These are phyloP conservation scores for Euclidium syriacum DNA, from an alignment of 345 rosid species.

Conservation along the genomic window DNA sequence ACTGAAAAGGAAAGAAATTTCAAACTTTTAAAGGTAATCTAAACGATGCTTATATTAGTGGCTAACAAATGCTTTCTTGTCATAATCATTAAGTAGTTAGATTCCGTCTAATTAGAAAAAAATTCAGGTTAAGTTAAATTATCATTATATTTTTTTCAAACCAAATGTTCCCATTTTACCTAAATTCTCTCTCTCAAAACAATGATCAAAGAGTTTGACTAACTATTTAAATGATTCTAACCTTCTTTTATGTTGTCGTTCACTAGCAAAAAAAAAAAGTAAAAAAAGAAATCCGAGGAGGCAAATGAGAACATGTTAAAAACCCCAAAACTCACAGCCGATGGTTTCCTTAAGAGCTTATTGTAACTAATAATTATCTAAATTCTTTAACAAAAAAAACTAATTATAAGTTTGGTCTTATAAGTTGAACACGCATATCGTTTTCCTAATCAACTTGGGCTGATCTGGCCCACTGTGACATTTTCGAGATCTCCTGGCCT, in stretches of 20 bases:
- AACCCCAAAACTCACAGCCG: not conserved
- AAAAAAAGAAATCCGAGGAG: not conserved
- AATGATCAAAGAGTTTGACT: not conserved
- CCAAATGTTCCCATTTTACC: slow-evolving; percentile 2
- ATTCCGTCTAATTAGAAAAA: not conserved
- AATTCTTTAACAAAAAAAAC: too few relatives aligned
- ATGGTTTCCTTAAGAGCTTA: not conserved
- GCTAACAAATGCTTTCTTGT: slow-evolving; percentile 19
- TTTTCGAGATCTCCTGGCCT: too few relatives aligned
- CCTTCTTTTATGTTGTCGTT: not conserved
- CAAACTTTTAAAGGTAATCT: slow-evolving; percentile 14
- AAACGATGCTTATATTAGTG: slow-evolving; percentile 30
- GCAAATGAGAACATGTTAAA: not conserved
- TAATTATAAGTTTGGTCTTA: not conserved
- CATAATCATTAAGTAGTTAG: slow-evolving; percentile 19
- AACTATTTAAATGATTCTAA: not conserved
- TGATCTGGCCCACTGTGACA: not conserved
- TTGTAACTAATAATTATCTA: too few relatives aligned
- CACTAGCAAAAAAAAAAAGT: not conserved
- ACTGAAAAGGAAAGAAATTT: not conserved
- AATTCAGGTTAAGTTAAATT: slow-evolving; percentile 1
- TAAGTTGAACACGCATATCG: not conserved
- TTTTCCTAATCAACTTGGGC: not conserved
- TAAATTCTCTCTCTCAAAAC: not conserved
- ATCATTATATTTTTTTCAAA: not conserved